phyloP scores from a whole-genome alignment of 225 moss, liverwort and hornwort genomes.

The Pseudoscleropodium purum region DNA sequence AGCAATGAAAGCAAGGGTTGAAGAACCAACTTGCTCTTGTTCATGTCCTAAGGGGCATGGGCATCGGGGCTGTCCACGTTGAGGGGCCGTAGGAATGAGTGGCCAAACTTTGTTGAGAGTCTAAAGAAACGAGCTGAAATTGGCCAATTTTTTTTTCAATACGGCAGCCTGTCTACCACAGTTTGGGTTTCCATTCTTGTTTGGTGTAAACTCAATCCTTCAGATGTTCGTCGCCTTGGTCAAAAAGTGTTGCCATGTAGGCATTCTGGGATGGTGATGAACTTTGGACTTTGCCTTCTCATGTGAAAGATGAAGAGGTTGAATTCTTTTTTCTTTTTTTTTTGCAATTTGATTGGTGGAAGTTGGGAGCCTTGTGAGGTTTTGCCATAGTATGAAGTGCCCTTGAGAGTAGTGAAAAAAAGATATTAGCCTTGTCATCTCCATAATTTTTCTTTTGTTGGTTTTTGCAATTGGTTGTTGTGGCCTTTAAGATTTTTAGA shows the following conservation, averaged over 20 bases:
- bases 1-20: neutral
- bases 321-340: fast-evolving
- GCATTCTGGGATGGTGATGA: fast-evolving
- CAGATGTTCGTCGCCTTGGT: fast-evolving
- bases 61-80: neutral
- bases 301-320: fast-evolving
- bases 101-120: neutral
- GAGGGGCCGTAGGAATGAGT: neutral
- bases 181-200: neutral
- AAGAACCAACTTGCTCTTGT: neutral
- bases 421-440: neutral
- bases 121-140: neutral
- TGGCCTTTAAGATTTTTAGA: too few species aligned
- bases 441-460: fast-evolving
- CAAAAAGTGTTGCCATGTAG: neutral
- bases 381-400: neutral
- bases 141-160: neutral
- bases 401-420: neutral
- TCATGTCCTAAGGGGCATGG: neutral
- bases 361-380: neutral
- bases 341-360: neutral
- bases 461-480: neutral
- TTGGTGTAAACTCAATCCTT: fast-evolving
- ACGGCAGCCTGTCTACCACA: fast-evolving
- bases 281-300: neutral